phyloP scores from a whole-genome alignment of 1,139 yeast genomes.

The Diutina scorzettiae region DNA sequence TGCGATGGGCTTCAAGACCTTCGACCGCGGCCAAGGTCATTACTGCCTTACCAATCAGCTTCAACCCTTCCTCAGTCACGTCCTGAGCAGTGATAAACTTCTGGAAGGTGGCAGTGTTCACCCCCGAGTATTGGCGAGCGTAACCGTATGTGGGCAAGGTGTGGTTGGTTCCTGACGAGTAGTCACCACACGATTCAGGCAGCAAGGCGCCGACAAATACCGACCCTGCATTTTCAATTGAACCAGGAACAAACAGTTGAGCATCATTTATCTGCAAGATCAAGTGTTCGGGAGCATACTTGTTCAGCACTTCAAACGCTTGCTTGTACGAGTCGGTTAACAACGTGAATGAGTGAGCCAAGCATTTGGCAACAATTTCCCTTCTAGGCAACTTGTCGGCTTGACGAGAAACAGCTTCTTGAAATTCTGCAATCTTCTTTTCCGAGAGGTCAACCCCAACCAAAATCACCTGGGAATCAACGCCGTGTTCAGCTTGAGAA shows the following conservation, averaged over 20 bases:
- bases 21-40: slow-evolving; percentile 95
- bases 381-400: slow-evolving; percentile 85
- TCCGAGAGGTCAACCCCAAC: slow-evolving; percentile 65
- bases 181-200: slow-evolving; percentile 98
- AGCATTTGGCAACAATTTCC: slow-evolving; percentile 83
- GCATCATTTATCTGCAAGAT: slow-evolving; percentile 84
- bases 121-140: slow-evolving; percentile 96
- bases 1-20: slow-evolving; percentile 93
- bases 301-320: slow-evolving; percentile 75
- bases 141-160: slow-evolving; percentile 97
- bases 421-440: slow-evolving; percentile 52
- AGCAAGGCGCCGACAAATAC: slow-evolving; percentile 93
- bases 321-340: slow-evolving; percentile 55
- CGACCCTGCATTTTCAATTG: slow-evolving; percentile 87
- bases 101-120: slow-evolving; percentile 89
- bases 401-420: slow-evolving; percentile 72
- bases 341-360: slow-evolving; percentile 80
- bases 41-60: slow-evolving; percentile 85
- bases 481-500: slow-evolving; percentile 98
- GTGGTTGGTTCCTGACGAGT: slow-evolving; percentile 95
- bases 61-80: slow-evolving; percentile 73
- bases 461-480: slow-evolving; percentile 91
- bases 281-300: slow-evolving; percentile 95
- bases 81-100: slow-evolving; percentile 91
- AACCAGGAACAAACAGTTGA: slow-evolving; percentile 47